Base-by-base conservation (phyloP, 139 green algal species). In the Coccomyxa sp. region DNA sequence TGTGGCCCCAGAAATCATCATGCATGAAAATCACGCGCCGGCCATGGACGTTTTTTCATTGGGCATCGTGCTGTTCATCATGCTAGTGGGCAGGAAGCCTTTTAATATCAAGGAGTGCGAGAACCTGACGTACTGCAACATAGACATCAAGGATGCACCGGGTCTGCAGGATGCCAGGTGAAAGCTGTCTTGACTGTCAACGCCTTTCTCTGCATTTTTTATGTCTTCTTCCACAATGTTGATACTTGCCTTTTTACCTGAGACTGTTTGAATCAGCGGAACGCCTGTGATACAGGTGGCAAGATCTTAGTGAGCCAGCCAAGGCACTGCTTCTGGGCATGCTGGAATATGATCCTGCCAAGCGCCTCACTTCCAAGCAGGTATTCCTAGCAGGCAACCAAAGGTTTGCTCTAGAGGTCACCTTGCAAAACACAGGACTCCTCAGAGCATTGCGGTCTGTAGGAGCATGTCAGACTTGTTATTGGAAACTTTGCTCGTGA, bases 71-170 rank as follows among this genome's bases (percentile, higher is more conserved):
- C 79, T 90, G 3, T 92, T 92, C 58, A 77, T 92, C 32, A 86
- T 92, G 88, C 82, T 92, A 57, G 88, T 92, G 30, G 89, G 89
- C 0, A 85, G 89, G 67, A 92, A 92, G 80, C 89, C 89, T 57
- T 92, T 86, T 83, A 86, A 89, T 81, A 79, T 92, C 76, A 76
- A 85, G 75, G 79, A 92, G 31, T 87, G 68, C 45, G 84, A 91
- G 78, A 87, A 85, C 31, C 86, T 92, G 32, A 77, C 67, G 12
- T 92, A 92, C 66, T 63, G 58, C 16, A 38, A 81, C 23, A 87
- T 89, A 66, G 17, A 66, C 28, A 75, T 92, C 21, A 38, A 60
- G 10, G 83, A 90, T 31, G 86, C 86, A 14, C 89, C 89, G 28
- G 88, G 88, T 12, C 76, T 92, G 0, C 78, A 87, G 57, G 89